A percentile compares a stretch with the other conserved stretches of the same genome.
Evolutionary conservation across 2,329 filamentous ascomycete genomes (phyloP).

Genomic region (Alternaria sp.): DNA sequence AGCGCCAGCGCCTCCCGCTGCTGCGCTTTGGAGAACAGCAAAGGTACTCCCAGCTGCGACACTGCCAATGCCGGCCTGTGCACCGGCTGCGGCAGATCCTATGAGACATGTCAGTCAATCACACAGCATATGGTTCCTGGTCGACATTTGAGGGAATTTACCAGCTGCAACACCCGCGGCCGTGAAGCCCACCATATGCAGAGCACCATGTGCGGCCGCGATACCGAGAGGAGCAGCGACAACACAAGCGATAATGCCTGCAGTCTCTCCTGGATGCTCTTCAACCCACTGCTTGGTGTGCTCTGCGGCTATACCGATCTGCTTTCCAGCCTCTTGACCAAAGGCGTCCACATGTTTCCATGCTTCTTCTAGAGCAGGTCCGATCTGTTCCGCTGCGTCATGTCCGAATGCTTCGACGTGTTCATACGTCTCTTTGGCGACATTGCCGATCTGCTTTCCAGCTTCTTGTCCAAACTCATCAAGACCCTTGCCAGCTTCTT

Average conservation of each 20-base stretch:
- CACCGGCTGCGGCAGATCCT: slow-evolving; percentile 23
- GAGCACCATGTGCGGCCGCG: background rate
- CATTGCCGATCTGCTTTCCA: background rate
- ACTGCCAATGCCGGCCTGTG: slow-evolving; percentile 20
- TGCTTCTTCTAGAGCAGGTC: background rate
- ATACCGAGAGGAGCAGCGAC: slow-evolving; percentile 11
- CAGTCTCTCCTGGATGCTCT: slow-evolving; percentile 13
- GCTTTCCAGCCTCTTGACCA: slow-evolving; percentile 9
- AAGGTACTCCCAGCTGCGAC: slow-evolving; percentile 23
- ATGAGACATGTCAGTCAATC: background rate
- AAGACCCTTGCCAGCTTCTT: no score
- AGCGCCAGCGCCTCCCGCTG: slow-evolving; percentile 18
- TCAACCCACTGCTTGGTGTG: slow-evolving; percentile 17
- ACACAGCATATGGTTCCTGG: no score
- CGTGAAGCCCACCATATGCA: slow-evolving; percentile 17
- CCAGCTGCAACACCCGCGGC: slow-evolving; percentile 10
- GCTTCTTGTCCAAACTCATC: background rate
- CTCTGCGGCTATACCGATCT: background rate
- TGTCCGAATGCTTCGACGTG: slow-evolving; percentile 8
- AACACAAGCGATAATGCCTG: slow-evolving; percentile 12
- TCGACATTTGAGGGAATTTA: no score
- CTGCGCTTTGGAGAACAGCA: slow-evolving; percentile 27
- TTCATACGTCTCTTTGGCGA: background rate
- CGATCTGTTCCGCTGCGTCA: background rate
- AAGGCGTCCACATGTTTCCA: slow-evolving; percentile 11